Percentiles rank a stretch among this genome's conserved stretches.
Conservation (phyloP, 2,329 filamentous ascomycete genomes). For the Juglanconis sp. region DNA sequence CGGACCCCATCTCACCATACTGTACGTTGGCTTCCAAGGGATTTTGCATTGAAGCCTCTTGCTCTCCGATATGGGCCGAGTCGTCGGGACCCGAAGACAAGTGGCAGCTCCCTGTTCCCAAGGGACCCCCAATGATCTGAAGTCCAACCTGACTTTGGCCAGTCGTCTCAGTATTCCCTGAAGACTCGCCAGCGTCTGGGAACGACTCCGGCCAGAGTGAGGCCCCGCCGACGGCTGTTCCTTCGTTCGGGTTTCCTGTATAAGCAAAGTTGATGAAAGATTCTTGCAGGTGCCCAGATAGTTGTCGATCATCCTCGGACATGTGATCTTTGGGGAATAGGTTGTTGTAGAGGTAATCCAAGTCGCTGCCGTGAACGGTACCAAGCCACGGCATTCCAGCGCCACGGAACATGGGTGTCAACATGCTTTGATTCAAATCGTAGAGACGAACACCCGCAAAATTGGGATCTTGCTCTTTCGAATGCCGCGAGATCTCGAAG, state of each 20-base stretch:
- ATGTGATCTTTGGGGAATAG: conserved; percentile 21
- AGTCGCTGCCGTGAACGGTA: conserved; percentile 24
- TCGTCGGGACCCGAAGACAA: not conserved
- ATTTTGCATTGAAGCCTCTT: conserved; percentile 9
- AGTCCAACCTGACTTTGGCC: conserved; percentile 9
- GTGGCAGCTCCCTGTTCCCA: conserved; percentile 18
- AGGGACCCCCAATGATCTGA: conserved; percentile 23
- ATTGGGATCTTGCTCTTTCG: not conserved
- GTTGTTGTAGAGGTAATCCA: conserved; percentile 25
- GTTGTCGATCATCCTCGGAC: conserved; percentile 16
- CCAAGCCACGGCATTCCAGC: conserved; percentile 26
- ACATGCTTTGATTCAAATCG: conserved; percentile 28
- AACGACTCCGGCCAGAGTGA: conserved; percentile 24
- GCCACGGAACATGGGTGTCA: conserved; percentile 22
- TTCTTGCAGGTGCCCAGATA: conserved; percentile 17
- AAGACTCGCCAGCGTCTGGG: not conserved
- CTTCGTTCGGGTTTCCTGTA: conserved; percentile 19
- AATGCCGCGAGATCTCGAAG: conserved; percentile 14
- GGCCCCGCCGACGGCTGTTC: not conserved
- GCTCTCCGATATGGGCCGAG: not conserved
- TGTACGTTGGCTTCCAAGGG: conserved; percentile 16
- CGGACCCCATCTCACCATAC: conserved; percentile 18
- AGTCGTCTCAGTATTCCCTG: not conserved
- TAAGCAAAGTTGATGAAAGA: conserved; percentile 26
- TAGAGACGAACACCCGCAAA: conserved; percentile 24